A percentile compares a stretch with the other conserved stretches of the same genome.
phyloP scores from a whole-genome alignment of 2,329 filamentous ascomycete genomes.

The Madurella mycetomatis region DNA sequence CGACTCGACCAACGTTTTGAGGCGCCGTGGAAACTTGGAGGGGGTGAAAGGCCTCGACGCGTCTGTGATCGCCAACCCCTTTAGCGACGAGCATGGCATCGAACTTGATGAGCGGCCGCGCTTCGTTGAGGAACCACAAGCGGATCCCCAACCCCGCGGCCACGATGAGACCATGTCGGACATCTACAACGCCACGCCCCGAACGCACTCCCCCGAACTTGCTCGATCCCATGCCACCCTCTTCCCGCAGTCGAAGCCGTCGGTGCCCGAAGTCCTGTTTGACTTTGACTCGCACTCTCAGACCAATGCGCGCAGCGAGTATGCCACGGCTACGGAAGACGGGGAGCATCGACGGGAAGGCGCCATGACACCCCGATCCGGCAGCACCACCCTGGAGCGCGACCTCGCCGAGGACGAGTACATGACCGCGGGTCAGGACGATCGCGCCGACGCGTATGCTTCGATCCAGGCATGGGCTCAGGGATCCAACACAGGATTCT shows the following conservation, averaged over 20 bases:
- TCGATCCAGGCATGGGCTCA: conserved; percentile 64
- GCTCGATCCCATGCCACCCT: neutral
- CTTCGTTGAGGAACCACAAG: conserved; percentile 33
- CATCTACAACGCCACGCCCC: conserved; percentile 55
- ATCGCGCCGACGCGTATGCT: conserved; percentile 47
- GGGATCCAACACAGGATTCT: conserved; percentile 46
- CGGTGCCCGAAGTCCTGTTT: conserved; percentile 20
- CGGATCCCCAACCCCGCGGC: conserved; percentile 39
- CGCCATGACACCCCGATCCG: conserved; percentile 8
- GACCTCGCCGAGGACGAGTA: conserved; percentile 44
- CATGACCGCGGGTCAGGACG: conserved; percentile 49
- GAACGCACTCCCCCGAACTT: conserved; percentile 25
- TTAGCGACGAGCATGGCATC: conserved; percentile 53
- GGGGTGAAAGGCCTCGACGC: conserved; percentile 44
- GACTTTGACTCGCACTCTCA: conserved; percentile 20
- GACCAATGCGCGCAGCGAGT: conserved; percentile 9
- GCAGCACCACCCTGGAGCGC: conserved; percentile 32
- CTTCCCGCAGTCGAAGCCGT: conserved; percentile 8
- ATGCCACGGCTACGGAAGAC: conserved; percentile 4
- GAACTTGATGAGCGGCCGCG: conserved; percentile 43
- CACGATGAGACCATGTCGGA: conserved; percentile 46
- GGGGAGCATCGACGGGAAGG: neutral
- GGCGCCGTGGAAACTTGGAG: conserved; percentile 43
- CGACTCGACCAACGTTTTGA: conserved; percentile 41
- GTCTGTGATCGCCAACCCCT: conserved; percentile 54